Percentiles rank a stretch among this genome's conserved stretches.
Conservation (phyloP, 2,329 filamentous ascomycete genomes). For the Chaetomiaceae sp. region DNA sequence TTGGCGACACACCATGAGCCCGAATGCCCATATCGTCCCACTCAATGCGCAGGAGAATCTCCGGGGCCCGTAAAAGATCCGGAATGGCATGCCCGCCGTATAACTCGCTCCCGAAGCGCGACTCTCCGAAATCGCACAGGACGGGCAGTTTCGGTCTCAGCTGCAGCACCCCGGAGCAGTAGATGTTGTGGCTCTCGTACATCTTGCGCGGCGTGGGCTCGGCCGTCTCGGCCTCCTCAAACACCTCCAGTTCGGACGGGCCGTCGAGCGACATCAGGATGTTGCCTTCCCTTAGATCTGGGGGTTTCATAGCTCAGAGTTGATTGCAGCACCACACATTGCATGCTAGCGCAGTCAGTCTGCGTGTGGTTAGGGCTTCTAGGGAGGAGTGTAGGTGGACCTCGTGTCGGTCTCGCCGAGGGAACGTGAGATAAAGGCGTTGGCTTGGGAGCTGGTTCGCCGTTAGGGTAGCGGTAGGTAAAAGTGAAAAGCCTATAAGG, state of each 20-base stretch:
- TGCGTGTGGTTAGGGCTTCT: too few species aligned
- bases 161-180: neutral
- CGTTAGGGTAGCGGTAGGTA: too few species aligned
- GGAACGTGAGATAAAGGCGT: too few species aligned
- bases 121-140: constrained; percentile 11
- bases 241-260: neutral
- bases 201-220: constrained; percentile 7
- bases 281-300: too few species aligned
- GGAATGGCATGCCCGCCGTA: constrained; percentile 11
- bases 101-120: constrained; percentile 4
- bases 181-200: constrained; percentile 5
- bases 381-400: too few species aligned
- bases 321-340: too few species aligned
- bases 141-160: neutral
- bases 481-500: too few species aligned
- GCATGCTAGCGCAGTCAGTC: too few species aligned
- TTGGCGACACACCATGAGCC: neutral
- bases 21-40: constrained; percentile 10
- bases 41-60: constrained; percentile 6
- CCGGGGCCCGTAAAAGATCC: constrained; percentile 7
- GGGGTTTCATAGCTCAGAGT: too few species aligned
- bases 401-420: too few species aligned
- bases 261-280: too few species aligned
- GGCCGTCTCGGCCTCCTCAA: constrained; percentile 7
- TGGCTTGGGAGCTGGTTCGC: too few species aligned